Percentiles rank a stretch among this genome's conserved stretches.
Evolutionary conservation across 768 basidiomycete genomes (phyloP).

Genomic region (Hygrocybe punicea): DNA sequence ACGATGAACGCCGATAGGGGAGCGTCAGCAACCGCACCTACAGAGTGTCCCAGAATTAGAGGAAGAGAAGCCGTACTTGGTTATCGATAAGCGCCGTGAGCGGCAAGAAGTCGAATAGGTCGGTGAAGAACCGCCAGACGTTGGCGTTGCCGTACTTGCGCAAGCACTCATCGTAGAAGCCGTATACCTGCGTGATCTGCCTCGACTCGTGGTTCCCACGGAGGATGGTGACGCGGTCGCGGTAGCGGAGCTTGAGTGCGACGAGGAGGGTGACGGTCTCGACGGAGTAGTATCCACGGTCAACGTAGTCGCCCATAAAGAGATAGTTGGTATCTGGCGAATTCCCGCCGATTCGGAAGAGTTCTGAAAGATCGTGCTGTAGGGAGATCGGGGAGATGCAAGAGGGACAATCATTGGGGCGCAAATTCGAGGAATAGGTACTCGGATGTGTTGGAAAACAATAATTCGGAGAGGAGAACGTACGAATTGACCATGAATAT

Average conservation of each 20-base stretch:
- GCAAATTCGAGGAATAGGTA: neutral
- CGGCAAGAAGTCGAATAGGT: constrained; percentile 96
- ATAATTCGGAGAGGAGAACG: constrained; percentile 40
- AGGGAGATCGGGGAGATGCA: constrained; percentile 8
- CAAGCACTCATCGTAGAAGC: constrained; percentile 99
- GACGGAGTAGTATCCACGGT: constrained; percentile 98
- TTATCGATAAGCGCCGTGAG: constrained; percentile 98
- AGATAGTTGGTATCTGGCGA: constrained; percentile 99
- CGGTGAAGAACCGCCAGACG: constrained; percentile 99
- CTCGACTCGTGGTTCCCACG: constrained; percentile 98
- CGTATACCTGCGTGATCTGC: constrained; percentile 99
- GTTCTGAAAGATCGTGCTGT: constrained; percentile 98
- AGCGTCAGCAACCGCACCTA: neutral
- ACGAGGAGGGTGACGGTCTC: constrained; percentile 98
- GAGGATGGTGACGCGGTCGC: constrained; percentile 95
- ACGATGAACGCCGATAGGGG: constrained; percentile 15
- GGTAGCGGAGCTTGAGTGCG: constrained; percentile 95
- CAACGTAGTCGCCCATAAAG: constrained; percentile 99
- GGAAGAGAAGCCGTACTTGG: constrained; percentile 66
- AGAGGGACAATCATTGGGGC: neutral
- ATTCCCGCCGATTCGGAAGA: constrained; percentile 97
- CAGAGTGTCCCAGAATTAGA: neutral
- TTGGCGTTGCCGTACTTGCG: constrained; percentile 99
- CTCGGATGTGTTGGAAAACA: constrained; percentile 12
- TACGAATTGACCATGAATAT: constrained; percentile 99